Conservation (phyloP, 352 stramenopile genomes). For the Saprolegnia parasitica region DNA sequence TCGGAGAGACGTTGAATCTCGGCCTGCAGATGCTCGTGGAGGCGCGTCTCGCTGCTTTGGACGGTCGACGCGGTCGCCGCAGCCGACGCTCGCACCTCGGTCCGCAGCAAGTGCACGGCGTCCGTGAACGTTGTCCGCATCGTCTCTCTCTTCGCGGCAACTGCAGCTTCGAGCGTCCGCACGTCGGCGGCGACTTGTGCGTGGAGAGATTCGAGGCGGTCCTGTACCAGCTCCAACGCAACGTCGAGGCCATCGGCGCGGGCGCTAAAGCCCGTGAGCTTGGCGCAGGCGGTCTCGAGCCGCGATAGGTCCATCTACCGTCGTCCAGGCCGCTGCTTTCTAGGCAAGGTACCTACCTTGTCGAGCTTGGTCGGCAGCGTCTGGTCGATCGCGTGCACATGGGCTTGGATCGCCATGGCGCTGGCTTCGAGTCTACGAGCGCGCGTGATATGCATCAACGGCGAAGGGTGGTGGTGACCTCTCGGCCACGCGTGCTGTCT, state of each 20-base stretch:
- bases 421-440: too few species aligned
- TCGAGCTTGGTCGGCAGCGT: neutral
- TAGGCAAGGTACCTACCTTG: neutral
- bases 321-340: neutral
- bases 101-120: slow-evolving; percentile 82
- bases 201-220: neutral
- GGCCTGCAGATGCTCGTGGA: neutral
- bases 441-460: too few species aligned
- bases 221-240: neutral
- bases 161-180: neutral
- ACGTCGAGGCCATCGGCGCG: neutral
- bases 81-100: neutral
- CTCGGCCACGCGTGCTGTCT: too few species aligned
- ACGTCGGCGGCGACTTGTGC: neutral
- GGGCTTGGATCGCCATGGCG: too few species aligned
- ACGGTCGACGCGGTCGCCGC: neutral
- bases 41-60: neutral
- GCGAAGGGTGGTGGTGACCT: too few species aligned
- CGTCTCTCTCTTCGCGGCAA: neutral
- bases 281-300: neutral
- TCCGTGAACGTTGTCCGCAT: slow-evolving; percentile 55
- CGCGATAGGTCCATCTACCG: neutral
- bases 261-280: neutral
- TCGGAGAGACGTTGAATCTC: neutral
- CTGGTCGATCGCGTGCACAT: neutral